Evolutionary conservation across 495 filamentous ascomycete genomes (phyloP), one percentile per base, ranked within the genome.

Genomic region (Aspergillus heteromorphus): DNA sequence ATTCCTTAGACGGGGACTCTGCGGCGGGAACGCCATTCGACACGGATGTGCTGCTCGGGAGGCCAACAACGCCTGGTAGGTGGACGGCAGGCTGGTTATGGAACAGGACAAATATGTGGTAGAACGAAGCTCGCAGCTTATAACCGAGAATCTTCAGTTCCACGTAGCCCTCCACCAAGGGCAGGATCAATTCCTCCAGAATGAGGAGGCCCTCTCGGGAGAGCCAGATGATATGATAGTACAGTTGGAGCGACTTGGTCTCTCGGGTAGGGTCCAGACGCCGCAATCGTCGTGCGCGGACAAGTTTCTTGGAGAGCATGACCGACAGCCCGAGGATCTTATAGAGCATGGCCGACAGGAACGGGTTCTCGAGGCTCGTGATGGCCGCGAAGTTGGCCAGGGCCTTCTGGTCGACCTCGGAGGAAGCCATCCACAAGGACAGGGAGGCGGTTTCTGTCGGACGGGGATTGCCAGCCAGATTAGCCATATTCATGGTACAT

Each of bases 331-430:
- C 93, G 4, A 97, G 81, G 42, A 97, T 81, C 68, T 91, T 92
- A 72, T 89, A 97, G 43, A 98, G 81, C 63, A 87, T 86, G 14
- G 82, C 76, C 13, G 91, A 87, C 40, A 97, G 82, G 4, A 88
- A 76, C 10, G 87, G 83, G 63, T 89, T 91, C 59, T 87, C 81
- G 40, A 77, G 69, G 59, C 82, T 79, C 56, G 86, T 91, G 31
- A 79, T 75, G 68, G 83, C 87, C 58, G 93, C 92, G 60, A 95
- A 86, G 61, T 82, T 82, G 68, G 89, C 91, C 60, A 98, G 79
- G 71, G 91, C 95, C 74, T 97, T 97, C 75, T 96, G 91, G 69
- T 97, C 93, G 41, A 97, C 88, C 70, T 96, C 91, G 45, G 90
- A 91, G 67, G 89, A 91, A 70, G 95, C 92, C 93, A 97, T 97